phyloP scores from a whole-genome alignment of 2,329 filamentous ascomycete species.

The Myotisia sp. region DNA sequence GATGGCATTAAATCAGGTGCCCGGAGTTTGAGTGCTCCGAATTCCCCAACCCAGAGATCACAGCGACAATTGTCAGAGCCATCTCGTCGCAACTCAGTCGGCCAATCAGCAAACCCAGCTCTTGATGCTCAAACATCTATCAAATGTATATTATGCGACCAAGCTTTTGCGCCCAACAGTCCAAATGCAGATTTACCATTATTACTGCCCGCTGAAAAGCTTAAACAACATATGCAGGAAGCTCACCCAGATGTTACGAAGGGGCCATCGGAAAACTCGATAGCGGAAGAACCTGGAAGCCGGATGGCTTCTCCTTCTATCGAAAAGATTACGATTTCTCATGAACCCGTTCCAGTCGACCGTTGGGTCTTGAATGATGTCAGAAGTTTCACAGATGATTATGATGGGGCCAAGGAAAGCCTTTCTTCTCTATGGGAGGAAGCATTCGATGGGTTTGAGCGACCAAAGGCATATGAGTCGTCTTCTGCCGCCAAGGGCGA shows the following conservation, averaged over 20 bases:
- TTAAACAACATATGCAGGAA: slow-evolving; percentile 22
- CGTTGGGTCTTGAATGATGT: slow-evolving; percentile 28
- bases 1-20: slow-evolving; percentile 4
- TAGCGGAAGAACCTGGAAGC: slow-evolving; percentile 7
- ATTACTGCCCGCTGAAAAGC: slow-evolving; percentile 17
- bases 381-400: slow-evolving; percentile 21
- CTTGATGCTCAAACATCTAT: slow-evolving; percentile 7
- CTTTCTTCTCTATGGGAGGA: slow-evolving; percentile 22
- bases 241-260: slow-evolving; percentile 22
- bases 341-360: slow-evolving; percentile 21
- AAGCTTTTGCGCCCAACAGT: slow-evolving; percentile 19
- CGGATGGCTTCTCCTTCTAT: background rate
- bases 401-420: slow-evolving; percentile 19
- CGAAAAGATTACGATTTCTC: slow-evolving; percentile 1
- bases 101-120: slow-evolving; percentile 5
- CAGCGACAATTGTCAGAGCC: slow-evolving; percentile 3
- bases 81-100: slow-evolving; percentile 6
- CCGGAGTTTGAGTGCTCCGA: background rate
- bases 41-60: slow-evolving; percentile 1
- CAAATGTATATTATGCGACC: slow-evolving; percentile 26
- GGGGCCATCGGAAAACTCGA: slow-evolving; percentile 4
- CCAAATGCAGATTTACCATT: slow-evolving; percentile 15
- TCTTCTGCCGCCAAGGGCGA: slow-evolving; percentile 19
- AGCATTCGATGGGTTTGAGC: slow-evolving; percentile 19
- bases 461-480: slow-evolving; percentile 24